These are phyloP conservation scores for Terana coerulea DNA, from an alignment of 768 basidiomycete genomes.

Conservation along the genomic window DNA sequence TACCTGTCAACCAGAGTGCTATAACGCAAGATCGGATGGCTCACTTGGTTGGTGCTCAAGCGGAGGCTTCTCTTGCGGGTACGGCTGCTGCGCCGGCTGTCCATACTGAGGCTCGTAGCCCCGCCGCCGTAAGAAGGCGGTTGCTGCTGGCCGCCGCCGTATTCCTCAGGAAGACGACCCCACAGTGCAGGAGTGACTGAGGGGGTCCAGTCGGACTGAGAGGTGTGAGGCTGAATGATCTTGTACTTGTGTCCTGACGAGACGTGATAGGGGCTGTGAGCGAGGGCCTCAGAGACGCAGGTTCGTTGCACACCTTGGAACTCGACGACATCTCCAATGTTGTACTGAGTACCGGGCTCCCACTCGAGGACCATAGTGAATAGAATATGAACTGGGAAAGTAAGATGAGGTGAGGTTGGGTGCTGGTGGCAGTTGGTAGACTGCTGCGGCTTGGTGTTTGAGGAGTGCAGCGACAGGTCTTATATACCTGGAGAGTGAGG, in stretches of 20 bases:
- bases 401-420: background rate
- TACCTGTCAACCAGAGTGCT: background rate
- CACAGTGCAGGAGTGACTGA: conserved; percentile 59
- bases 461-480: no score
- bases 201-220: conserved; percentile 72
- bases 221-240: conserved; percentile 68
- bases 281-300: background rate
- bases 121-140: conserved; percentile 4
- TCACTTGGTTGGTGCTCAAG: conserved; percentile 27
- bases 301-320: conserved; percentile 43
- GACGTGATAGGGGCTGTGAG: conserved; percentile 1
- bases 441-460: no score
- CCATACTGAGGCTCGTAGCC: conserved; percentile 4
- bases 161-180: conserved; percentile 44
- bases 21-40: conserved; percentile 5
- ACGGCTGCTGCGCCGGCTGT: conserved; percentile 16
- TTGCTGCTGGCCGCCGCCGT: conserved; percentile 13
- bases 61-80: conserved; percentile 21
- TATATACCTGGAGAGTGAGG: conserved; percentile 6
- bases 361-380: conserved; percentile 45
- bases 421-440: background rate
- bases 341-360: conserved; percentile 64
- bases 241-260: conserved; percentile 52
- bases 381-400: background rate
- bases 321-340: conserved; percentile 47